Evolutionary conservation across 2,329 filamentous ascomycete species (phyloP), one percentile per base, ranked within the genome.

Genomic region (Calonectria crousiana): DNA sequence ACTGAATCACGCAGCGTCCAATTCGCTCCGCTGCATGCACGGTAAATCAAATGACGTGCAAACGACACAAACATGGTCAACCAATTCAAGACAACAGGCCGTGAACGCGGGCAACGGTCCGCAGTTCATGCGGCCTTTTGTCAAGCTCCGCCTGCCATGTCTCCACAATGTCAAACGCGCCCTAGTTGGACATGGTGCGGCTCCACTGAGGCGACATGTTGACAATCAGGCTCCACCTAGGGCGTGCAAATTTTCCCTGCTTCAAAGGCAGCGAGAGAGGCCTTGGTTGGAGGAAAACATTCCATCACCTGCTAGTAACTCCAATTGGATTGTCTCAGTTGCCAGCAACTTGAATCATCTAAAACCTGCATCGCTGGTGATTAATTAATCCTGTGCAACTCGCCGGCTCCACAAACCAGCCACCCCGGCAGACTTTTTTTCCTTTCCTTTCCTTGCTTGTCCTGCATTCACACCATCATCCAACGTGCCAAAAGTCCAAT

Each of bases 211-310:
- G 34, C 34, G 26, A 23, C 13, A 62, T 41, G 56, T 62, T 34
- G 20, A 41, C n/a, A 23, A 62, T 8, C 20, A n/a, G 56, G 56
- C 56, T 62, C 56, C 56, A 62, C 56, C 56, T 62, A 62, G 56
- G 56, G 56, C 56, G 23, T 62, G 56, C 56, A 62, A 41, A 62
- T 62, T 62, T 62, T 62, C 11, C 56, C 23, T 13, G 23, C 6
- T 18, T 38, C 34, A 41, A 41, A 62, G 56, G 41, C 38, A 41
- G 34, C 41, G 38, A 18, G 56, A 30, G 23, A 30, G 23, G 1
- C 4, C 13, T 26, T 18, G 36, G 14, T 23, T 16, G 23, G 34
- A 38, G 14, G 34, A 62, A 62, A 62, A 23, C n/a, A 41, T 47
- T 13, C 20, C 34, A 16, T 41, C 34, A 0, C 6, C 26, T 28